Base-by-base conservation (phyloP, 225 moss, liverwort and hornwort species). In the Polytrichum commune region DNA sequence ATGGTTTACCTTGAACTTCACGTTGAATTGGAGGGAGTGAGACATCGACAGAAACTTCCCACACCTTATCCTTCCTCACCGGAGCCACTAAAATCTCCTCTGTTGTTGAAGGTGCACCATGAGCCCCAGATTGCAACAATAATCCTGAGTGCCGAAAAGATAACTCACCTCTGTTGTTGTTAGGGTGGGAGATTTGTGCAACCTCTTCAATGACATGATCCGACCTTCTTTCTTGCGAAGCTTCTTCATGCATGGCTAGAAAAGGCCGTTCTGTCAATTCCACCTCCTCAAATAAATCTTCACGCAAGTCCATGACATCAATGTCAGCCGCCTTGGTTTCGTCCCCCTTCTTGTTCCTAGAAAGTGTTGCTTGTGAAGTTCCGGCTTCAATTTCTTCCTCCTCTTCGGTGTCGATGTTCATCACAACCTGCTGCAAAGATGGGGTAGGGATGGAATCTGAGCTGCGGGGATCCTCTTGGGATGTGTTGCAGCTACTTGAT, bases 11-110 rank as follows among this genome's bases (percentile, higher is more conserved):
- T 33, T 9, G 55, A 5, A 64, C 64, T 5, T 72, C 76, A 19
- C 22, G 67, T 1, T 66, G 32, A 38, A 28, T 65, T 1, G 81
- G 70, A 57, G 82, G 75, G 65, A 77, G 75, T 30, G 69, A 26
- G 2, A 84, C 74, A 26, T 81, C 78, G 16, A 83, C 74, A 27
- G 80, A 74, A 55, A 83, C 86, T 72, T 83, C 80, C 77, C 83
- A 80, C 3, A 78, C 75, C 64, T 80, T 77, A 33, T 80, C 75
- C 77, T 63, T 66, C 65, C 68, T 69, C 19, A 56, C 63, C 18
- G 69, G 69, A 55, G 67, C 71, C 63, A 65, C 71, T 22, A 28
- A 5, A 7, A 65, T 55, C 58, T 62, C 7, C 65, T 80, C 64
- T 0, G 53, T 30, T 54, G 46, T 53, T 8, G 20, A 30, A 54